A percentile compares a stretch with the other conserved stretches of the same genome.
Evolutionary conservation across 805 yeast genomes (phyloP).

Genomic region (Yamadazyma takamatsuzukensis): DNA sequence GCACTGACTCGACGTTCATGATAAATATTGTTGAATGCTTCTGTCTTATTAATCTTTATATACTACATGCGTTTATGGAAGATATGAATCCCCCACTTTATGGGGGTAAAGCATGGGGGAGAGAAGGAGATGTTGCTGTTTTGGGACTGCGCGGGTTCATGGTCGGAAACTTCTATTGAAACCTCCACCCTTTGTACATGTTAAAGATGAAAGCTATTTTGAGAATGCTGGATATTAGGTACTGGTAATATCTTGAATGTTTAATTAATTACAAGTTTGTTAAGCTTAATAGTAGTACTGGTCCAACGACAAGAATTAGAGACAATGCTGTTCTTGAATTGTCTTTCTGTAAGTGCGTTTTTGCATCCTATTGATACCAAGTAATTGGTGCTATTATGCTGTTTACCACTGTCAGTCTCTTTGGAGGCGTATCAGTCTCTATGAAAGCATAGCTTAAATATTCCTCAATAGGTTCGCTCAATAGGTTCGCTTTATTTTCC

Average conservation of each 20-base stretch:
- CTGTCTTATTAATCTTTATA: background rate
- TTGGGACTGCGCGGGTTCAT: conserved; percentile 1
- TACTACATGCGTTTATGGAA: background rate
- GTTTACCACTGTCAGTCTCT: too few species aligned
- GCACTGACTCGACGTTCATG: conserved; percentile 18
- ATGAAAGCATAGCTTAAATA: too few species aligned
- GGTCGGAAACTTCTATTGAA: background rate
- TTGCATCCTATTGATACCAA: too few species aligned
- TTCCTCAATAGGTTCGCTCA: too few species aligned
- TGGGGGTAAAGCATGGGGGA: conserved; percentile 1
- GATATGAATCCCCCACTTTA: background rate
- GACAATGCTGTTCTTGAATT: too few species aligned
- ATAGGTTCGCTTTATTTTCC: too few species aligned
- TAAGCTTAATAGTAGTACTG: too few species aligned
- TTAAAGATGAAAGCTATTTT: background rate
- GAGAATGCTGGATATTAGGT: background rate
- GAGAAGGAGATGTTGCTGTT: conserved; percentile 4
- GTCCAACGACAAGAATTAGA: conserved; percentile 1
- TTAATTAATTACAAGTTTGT: too few species aligned
- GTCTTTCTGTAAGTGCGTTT: too few species aligned
- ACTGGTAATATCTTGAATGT: background rate
- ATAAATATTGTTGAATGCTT: conserved; percentile 1
- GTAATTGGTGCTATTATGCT: too few species aligned
- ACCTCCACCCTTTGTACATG: background rate
- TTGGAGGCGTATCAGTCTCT: too few species aligned